Evolutionary conservation across 495 filamentous ascomycete genomes (phyloP).

Genomic region (Neurospora sp.): DNA sequence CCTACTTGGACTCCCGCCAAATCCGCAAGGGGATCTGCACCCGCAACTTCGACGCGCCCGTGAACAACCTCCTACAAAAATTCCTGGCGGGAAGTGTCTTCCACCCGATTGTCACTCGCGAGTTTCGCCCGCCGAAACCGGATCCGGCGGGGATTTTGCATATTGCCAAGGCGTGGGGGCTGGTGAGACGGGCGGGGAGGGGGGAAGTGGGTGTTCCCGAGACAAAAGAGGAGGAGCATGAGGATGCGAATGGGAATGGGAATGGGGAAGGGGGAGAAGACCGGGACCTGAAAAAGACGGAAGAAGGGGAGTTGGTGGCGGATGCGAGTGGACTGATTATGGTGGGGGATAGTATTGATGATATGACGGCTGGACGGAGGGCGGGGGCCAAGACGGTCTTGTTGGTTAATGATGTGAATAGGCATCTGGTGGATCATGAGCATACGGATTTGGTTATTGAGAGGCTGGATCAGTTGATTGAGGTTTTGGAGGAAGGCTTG

Average conservation of each 20-base stretch:
- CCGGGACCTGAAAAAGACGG: constrained; percentile 7
- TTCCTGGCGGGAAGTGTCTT: constrained; percentile 61
- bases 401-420: constrained; percentile 72
- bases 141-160: constrained; percentile 78
- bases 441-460: constrained; percentile 65
- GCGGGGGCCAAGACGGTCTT: constrained; percentile 88
- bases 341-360: constrained; percentile 86
- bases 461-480: constrained; percentile 60
- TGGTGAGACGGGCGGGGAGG: constrained; percentile 43
- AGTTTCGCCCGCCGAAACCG: constrained; percentile 78
- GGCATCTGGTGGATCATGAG: constrained; percentile 58
- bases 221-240: constrained; percentile 10
- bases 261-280: neutral
- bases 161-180: constrained; percentile 67
- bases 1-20: constrained; percentile 57
- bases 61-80: constrained; percentile 57
- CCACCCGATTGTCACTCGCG: constrained; percentile 74
- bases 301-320: constrained; percentile 23
- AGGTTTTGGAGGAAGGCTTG: constrained; percentile 60
- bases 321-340: constrained; percentile 40
- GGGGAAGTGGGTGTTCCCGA: constrained; percentile 15
- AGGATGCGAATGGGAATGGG: constrained; percentile 2
- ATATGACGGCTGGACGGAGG: constrained; percentile 77
- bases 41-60: constrained; percentile 76
- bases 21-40: constrained; percentile 82